Percentiles rank a stretch among this genome's conserved stretches.
Evolutionary conservation across 371 early-diverging fungal genomes (phyloP).

Genomic region (Parasitella parasitica): DNA sequence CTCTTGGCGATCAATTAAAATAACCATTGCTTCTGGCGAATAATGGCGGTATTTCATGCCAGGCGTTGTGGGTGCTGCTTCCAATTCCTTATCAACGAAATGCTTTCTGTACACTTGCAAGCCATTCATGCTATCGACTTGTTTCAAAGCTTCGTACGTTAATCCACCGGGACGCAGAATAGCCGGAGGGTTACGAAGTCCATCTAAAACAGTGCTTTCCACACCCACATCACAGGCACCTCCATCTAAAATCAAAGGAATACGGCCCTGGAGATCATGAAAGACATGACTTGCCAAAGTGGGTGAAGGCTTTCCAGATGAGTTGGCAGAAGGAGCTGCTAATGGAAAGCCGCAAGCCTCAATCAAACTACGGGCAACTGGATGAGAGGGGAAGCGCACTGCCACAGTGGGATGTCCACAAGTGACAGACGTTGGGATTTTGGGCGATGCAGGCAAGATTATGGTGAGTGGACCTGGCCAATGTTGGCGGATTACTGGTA

Average conservation of each 20-base stretch:
- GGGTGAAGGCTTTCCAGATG: constrained; percentile 96
- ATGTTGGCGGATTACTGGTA: constrained; percentile 61
- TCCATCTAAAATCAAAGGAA: constrained; percentile 92
- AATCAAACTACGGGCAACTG: constrained; percentile 91
- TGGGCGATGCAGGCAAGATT: constrained; percentile 74
- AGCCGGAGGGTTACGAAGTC: constrained; percentile 67
- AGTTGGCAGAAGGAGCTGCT: constrained; percentile 99
- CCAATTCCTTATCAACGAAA: constrained; percentile 71
- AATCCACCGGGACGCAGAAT: constrained; percentile 99
- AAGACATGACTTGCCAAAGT: constrained; percentile 92
- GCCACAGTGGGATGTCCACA: constrained; percentile 91
- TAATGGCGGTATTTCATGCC: constrained; percentile 99
- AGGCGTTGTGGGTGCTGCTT: constrained; percentile 89
- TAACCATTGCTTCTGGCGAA: constrained; percentile 88
- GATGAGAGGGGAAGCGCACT: constrained; percentile 94
- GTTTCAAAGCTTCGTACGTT: constrained; percentile 76
- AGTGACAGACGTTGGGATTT: constrained; percentile 79
- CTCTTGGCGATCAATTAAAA: constrained; percentile 61
- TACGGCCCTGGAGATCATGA: constrained; percentile 82
- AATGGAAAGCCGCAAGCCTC: constrained; percentile 87
- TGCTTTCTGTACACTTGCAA: constrained; percentile 80
- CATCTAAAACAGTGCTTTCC: constrained; percentile 97
- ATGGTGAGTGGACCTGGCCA: constrained; percentile 99
- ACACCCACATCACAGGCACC: constrained; percentile 93
- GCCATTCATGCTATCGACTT: constrained; percentile 52